Percentiles rank a stretch among this genome's conserved stretches.
These are phyloP conservation scores for Penicillium aurantiogriseum DNA, from an alignment of 2,329 filamentous ascomycete species.

Conservation along the genomic window DNA sequence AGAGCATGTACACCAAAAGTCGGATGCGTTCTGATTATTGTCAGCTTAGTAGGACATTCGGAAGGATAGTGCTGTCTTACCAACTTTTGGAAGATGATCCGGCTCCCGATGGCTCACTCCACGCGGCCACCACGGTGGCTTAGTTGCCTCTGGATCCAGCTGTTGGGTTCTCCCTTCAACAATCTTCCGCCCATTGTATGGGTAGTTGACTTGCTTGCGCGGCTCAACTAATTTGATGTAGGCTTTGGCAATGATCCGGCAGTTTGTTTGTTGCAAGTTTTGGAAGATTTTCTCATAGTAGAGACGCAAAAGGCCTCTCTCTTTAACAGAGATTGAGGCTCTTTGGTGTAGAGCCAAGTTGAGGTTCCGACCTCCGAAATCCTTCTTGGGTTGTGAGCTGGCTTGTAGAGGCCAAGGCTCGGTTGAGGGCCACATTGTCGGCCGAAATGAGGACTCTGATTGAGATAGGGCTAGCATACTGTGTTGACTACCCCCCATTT, in stretches of 20 bases:
- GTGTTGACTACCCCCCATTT: constrained; percentile 1
- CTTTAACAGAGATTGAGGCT: constrained; percentile 25
- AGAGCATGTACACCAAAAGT: constrained; percentile 43
- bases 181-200: constrained; percentile 38
- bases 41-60: neutral
- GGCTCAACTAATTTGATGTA: constrained; percentile 39
- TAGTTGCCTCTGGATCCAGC: constrained; percentile 34
- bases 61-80: constrained; percentile 16
- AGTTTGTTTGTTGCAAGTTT: constrained; percentile 38
- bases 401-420: constrained; percentile 7
- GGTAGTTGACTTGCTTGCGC: constrained; percentile 38
- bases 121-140: constrained; percentile 36
- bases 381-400: neutral
- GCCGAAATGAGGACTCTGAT: constrained; percentile 1
- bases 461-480: neutral
- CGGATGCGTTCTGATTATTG: constrained; percentile 36
- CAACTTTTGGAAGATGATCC: constrained; percentile 36
- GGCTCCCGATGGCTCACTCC: constrained; percentile 37
- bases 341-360: constrained; percentile 27
- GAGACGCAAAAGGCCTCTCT: constrained; percentile 25
- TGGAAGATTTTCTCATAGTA: constrained; percentile 38
- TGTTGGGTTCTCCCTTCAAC: constrained; percentile 33
- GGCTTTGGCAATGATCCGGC: constrained; percentile 36
- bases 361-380: constrained; percentile 11
- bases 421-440: constrained; percentile 15